Conservation (phyloP, 768 basidiomycete species). For the Collybiopsis luxurians region DNA sequence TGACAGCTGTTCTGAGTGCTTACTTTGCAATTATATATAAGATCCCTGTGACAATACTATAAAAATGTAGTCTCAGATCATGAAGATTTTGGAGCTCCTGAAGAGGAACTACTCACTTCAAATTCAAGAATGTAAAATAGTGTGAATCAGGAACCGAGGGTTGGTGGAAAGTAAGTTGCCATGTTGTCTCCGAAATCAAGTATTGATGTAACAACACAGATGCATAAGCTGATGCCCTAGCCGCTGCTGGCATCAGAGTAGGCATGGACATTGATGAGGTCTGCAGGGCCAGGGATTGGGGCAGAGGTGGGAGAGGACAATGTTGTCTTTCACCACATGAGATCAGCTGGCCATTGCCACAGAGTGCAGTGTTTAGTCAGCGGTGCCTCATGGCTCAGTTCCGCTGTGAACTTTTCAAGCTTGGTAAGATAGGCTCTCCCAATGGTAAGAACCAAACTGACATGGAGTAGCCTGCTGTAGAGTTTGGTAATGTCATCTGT, state of each 20-base stretch:
- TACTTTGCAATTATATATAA: neutral
- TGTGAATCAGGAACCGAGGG: neutral
- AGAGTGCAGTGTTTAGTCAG: neutral
- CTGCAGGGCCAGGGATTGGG: slow-evolving; percentile 23
- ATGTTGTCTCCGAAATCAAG: neutral
- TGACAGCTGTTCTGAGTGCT: no score
- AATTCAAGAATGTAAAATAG: neutral
- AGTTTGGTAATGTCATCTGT: slow-evolving; percentile 32
- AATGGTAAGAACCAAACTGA: slow-evolving; percentile 21
- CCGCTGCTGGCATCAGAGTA: slow-evolving; percentile 42
- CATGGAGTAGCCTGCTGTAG: slow-evolving; percentile 38
- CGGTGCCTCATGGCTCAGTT: neutral
- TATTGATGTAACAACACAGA: slow-evolving; percentile 17
- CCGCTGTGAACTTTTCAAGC: slow-evolving; percentile 23
- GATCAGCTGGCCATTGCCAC: slow-evolving; percentile 15
- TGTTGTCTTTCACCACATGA: slow-evolving; percentile 32
- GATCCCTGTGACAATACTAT: no score
- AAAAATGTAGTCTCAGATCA: no score
- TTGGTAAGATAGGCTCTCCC: slow-evolving; percentile 37
- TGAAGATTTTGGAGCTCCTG: no score
- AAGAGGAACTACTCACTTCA: neutral
- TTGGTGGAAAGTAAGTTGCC: neutral
- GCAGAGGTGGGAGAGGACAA: slow-evolving; percentile 14
- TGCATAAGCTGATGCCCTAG: slow-evolving; percentile 30
- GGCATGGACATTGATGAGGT: slow-evolving; percentile 24